Evolutionary conservation across 768 basidiomycete genomes (phyloP).

Genomic region (Boletus rubescentipes): DNA sequence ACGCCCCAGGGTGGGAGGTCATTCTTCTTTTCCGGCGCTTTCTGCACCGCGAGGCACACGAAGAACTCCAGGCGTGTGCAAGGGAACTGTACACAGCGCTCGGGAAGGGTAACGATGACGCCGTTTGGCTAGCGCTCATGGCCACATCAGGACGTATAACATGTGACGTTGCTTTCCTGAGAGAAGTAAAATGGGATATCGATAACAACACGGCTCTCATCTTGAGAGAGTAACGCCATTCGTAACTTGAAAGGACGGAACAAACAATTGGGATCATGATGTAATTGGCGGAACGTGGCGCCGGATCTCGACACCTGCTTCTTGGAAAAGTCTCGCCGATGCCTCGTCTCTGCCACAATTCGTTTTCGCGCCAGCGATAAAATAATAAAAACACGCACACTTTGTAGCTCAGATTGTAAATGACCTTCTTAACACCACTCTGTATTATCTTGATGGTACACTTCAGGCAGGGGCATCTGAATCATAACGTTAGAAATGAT

Average conservation of each 20-base stretch:
- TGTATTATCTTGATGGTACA: conserved; percentile 99
- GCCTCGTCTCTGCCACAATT: conserved; percentile 66
- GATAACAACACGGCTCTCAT: conserved; percentile 36
- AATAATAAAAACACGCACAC: conserved; percentile 56
- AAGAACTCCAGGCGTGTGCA: conserved; percentile 71
- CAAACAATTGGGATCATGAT: conserved; percentile 9
- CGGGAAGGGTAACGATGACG: conserved; percentile 65
- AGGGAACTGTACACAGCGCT: conserved; percentile 63
- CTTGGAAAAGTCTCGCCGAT: conserved; percentile 71
- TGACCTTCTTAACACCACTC: conserved; percentile 85
- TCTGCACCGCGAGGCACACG: conserved; percentile 61
- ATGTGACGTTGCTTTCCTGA: conserved; percentile 49
- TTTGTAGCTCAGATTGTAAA: conserved; percentile 94
- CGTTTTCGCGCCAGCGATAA: not conserved
- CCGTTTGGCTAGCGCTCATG: conserved; percentile 77
- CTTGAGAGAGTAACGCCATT: conserved; percentile 27
- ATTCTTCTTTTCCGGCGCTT: conserved; percentile 76
- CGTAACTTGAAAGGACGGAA: not conserved
- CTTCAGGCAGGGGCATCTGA: conserved; percentile 94
- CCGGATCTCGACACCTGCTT: conserved; percentile 81
- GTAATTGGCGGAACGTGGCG: conserved; percentile 54
- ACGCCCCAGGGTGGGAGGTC: conserved; percentile 79
- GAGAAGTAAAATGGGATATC: conserved; percentile 64
- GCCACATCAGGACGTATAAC: conserved; percentile 49
- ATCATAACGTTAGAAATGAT: not conserved